Base-by-base conservation (phyloP, 345 rosid species). In the Camelina laxa region DNA sequence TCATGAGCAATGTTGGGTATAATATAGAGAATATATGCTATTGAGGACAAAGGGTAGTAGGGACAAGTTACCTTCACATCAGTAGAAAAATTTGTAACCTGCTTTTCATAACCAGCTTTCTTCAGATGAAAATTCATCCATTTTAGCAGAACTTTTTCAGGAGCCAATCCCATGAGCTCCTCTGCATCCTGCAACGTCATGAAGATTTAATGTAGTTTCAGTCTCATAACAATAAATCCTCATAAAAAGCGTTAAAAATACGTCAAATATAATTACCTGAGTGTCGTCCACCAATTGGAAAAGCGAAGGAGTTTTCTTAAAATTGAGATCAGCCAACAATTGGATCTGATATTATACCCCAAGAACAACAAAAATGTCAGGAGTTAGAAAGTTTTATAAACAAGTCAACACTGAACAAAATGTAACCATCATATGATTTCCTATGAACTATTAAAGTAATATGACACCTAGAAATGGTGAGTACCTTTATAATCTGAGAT, bases 61-160 rank as follows among this genome's bases (percentile, higher is more conserved):
- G 65, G 57, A 6, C 80, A 70, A 31, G 73, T 83, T 77, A 92
- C 99, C 99, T 95, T 95, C 70, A 95, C 81, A 84, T 95, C 99
- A 42, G 96, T 80, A 33, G 99, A 90, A 79, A 95, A 95, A 80
- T 95, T 95, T 15, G 98, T 92, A 75, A 92, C 98, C 78, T 87
- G 85, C 83, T 95, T 95, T 21, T 69, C 79, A 35, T 95, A 95
- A 51, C 98, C 98, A 76, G 86, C 91, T 84, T 95, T 95, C 86
- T 95, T 92, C 73, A 95, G 78, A 82, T 95, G 99, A 67, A 87
- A 88, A 80, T 95, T 95, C 99, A 95, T 95, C 98, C 99, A 95
- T 81, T 95, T 92, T 42, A 95, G 85, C 59, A 95, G 59, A 76
- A 95, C 92, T 80, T 95, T 95, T 82, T 92, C 99, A 67, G 99